Evolutionary conservation across 106 monocot genomes (phyloP).

Genomic region (Gastrodia elata): DNA sequence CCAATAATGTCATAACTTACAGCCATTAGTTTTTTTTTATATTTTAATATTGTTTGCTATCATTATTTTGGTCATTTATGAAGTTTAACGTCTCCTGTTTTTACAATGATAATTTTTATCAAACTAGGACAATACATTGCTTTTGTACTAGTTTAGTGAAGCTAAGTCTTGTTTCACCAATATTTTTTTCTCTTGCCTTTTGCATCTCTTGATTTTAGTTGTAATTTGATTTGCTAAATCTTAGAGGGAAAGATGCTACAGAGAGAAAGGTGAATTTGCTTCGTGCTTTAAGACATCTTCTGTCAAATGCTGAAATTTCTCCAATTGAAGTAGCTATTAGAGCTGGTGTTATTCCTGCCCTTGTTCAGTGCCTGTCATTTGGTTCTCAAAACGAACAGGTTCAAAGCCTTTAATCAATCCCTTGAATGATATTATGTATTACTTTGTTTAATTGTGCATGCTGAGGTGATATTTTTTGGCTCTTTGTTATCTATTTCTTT

Average conservation of each 20-base stretch:
- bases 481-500: not conserved
- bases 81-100: not conserved
- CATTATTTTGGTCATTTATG: not conserved
- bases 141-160: not conserved
- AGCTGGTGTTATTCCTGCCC: conserved; percentile 67
- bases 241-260: conserved; percentile 65
- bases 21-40: not conserved
- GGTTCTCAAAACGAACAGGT: conserved; percentile 96
- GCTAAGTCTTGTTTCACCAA: not conserved
- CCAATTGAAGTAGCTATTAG: conserved; percentile 71
- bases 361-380: conserved; percentile 81
- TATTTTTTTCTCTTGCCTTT: not conserved
- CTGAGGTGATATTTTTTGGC: not conserved
- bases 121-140: not conserved
- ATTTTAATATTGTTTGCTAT: not conserved
- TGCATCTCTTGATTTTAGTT: not conserved
- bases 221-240: not conserved
- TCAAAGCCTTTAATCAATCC: conserved; percentile 1
- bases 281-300: conserved; percentile 61
- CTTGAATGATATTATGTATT: not conserved
- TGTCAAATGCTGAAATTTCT: conserved; percentile 84
- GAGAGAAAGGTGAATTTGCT: conserved; percentile 62
- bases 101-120: not conserved
- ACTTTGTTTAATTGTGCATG: not conserved
- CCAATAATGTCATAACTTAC: not conserved